phyloP scores from a whole-genome alignment of 2,329 filamentous ascomycete genomes.

The Exophiala viscosa region DNA sequence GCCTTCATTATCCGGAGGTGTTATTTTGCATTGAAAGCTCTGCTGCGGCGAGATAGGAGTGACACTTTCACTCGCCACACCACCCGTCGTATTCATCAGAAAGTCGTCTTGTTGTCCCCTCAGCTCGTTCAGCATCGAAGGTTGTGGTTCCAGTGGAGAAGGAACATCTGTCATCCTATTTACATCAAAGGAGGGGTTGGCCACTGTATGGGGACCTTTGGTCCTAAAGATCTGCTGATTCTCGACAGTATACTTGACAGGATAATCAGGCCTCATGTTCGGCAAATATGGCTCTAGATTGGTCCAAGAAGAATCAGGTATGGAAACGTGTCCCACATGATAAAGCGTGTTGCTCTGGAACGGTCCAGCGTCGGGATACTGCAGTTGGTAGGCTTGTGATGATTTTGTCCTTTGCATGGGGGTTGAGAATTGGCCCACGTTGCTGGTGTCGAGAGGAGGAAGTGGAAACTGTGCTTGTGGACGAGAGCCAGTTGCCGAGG shows the following conservation, averaged over 20 bases:
- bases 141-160: slow-evolving; percentile 7
- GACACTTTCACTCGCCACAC: background rate
- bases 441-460: background rate
- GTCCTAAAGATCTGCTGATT: background rate
- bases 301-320: background rate
- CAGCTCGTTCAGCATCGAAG: background rate
- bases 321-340: background rate
- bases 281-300: background rate
- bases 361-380: slow-evolving; percentile 1
- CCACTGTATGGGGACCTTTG: slow-evolving; percentile 11
- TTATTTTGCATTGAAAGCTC: slow-evolving; percentile 6
- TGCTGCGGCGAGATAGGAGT: slow-evolving; percentile 3
- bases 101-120: slow-evolving; percentile 15
- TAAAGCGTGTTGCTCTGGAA: background rate
- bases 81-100: slow-evolving; percentile 8
- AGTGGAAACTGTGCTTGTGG: background rate
- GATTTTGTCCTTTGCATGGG: slow-evolving; percentile 4
- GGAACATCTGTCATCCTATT: slow-evolving; percentile 11
- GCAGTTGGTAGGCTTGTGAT: slow-evolving; percentile 6
- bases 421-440: background rate
- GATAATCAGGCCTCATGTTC: background rate
- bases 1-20: slow-evolving; percentile 3
- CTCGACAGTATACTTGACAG: slow-evolving; percentile 1
- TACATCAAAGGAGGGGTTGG: slow-evolving; percentile 5
- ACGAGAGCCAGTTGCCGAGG: background rate